Percentiles rank a stretch among this genome's conserved stretches.
Conservation (phyloP, 441 rosid genomes). For the Erodium moschatum region DNA sequence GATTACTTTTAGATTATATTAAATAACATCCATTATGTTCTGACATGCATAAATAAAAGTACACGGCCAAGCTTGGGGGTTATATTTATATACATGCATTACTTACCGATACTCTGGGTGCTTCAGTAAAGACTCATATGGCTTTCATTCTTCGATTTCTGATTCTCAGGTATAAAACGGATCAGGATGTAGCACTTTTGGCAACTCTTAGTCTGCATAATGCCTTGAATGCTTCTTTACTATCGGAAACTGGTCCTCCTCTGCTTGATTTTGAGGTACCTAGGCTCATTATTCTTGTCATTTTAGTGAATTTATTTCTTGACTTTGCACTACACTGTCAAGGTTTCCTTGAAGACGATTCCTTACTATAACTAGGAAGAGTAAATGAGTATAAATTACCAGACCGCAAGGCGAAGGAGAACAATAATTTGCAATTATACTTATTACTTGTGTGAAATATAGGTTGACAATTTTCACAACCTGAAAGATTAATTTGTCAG, state of each 20-base stretch:
- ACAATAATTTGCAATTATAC: not conserved
- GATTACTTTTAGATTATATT: slow-evolving; percentile 26
- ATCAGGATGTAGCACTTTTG: slow-evolving; percentile 65
- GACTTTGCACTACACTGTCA: not conserved
- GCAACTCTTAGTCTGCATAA: slow-evolving; percentile 81
- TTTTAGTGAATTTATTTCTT: not conserved
- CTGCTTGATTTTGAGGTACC: slow-evolving; percentile 93
- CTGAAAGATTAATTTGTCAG: not conserved
- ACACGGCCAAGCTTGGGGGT: not conserved
- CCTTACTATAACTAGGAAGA: not conserved
- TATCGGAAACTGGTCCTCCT: slow-evolving; percentile 95
- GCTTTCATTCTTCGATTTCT: slow-evolving; percentile 15
- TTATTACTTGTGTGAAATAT: not conserved
- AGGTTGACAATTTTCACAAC: not conserved
- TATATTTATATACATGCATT: not conserved
- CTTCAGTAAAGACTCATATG: not conserved
- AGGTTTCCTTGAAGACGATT: not conserved
- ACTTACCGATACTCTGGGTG: not conserved
- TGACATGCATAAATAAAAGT: not conserved
- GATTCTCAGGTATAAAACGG: slow-evolving; percentile 63
- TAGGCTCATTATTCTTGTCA: not conserved
- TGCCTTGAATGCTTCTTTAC: slow-evolving; percentile 63
- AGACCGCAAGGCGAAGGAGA: not conserved
- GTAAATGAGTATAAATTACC: not conserved
- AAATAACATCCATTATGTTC: not conserved